Evolutionary conservation across 2,329 filamentous ascomycete genomes (phyloP), one percentile per base, ranked within the genome.

Genomic region (Daldinia sp.): DNA sequence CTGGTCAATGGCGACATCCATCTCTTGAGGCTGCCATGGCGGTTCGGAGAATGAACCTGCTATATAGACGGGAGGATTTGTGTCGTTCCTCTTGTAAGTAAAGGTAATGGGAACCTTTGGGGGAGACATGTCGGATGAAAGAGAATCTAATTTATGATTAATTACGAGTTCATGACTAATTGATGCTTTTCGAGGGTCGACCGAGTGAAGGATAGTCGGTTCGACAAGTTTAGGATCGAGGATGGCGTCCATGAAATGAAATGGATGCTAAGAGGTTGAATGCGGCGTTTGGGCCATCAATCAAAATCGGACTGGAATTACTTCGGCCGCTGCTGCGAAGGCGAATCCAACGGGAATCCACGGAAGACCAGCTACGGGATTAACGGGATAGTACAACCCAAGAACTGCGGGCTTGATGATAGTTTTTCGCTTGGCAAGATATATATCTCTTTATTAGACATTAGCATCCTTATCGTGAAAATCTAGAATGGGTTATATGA

Each of bases 41-140:
- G 90, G 89, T 30, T 87, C 80, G 20, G 89, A 89, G 74, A 93
- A 90, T 23, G 88, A 88, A 15, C 90, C 92, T 10, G 90, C 90
- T 6, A 94, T 81, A 74, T 86, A 94, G 60, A 94, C 84, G 3
- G 92, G 92, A 59, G 91, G 89, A 63, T 85, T 81, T 0, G 88
- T 84, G 60, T 87, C 89, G 1, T 85, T 80, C 69, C 86, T 87
- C 60, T 83, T 82, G 80, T 89, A 93, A 63, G 84, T 87, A 74
- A 94, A 86, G 42, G 83, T 88, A 30, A 89, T 82, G 23, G 83
- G 78, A 20, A 83, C 78, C 72, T 79, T 80, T 60, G 71, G 70
- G 37, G 75, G 70, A 54, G 79, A 71, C 81, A 83, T 83, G 62
- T 62, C 70, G 61, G 55, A 56, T 53, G 67, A 69, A 41, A 30